Percentiles rank a stretch among this genome's conserved stretches.
Conservation (phyloP, 768 basidiomycete genomes). For the Phaffia tasmanica region DNA sequence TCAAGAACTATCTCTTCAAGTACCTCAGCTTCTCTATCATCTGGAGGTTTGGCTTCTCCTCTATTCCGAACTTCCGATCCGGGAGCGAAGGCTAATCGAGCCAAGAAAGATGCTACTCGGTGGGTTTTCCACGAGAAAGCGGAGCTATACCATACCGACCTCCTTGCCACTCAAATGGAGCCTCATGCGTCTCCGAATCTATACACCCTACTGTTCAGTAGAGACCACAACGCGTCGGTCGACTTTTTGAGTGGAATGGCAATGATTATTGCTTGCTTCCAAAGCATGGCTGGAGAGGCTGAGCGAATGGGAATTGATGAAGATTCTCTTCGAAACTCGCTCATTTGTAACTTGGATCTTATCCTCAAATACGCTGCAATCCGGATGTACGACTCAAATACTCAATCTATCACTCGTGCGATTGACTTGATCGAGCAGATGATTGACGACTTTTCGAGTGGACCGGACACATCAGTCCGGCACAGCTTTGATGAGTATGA, state of each 20-base stretch:
- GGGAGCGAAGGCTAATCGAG: constrained; percentile 54
- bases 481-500: constrained; percentile 60
- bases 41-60: constrained; percentile 31
- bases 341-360: constrained; percentile 79
- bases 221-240: constrained; percentile 88
- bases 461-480: neutral
- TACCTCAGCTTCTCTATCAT: constrained; percentile 45
- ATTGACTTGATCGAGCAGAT: constrained; percentile 75
- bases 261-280: constrained; percentile 63
- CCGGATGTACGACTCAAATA: constrained; percentile 49
- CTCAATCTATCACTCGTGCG: constrained; percentile 47
- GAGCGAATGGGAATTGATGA: constrained; percentile 45
- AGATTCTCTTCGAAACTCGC: constrained; percentile 51
- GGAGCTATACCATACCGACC: constrained; percentile 70
- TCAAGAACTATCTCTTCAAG: constrained; percentile 31
- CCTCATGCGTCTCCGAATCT: constrained; percentile 65
- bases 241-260: constrained; percentile 74
- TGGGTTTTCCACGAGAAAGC: constrained; percentile 68
- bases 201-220: constrained; percentile 70
- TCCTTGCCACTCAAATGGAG: constrained; percentile 90
- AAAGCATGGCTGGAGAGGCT: constrained; percentile 48
- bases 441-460: constrained; percentile 42
- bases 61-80: constrained; percentile 48
- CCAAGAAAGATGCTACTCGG: constrained; percentile 57
- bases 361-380: constrained; percentile 88